phyloP scores from a whole-genome alignment of 768 basidiomycete species.

The Trametes maxima region DNA sequence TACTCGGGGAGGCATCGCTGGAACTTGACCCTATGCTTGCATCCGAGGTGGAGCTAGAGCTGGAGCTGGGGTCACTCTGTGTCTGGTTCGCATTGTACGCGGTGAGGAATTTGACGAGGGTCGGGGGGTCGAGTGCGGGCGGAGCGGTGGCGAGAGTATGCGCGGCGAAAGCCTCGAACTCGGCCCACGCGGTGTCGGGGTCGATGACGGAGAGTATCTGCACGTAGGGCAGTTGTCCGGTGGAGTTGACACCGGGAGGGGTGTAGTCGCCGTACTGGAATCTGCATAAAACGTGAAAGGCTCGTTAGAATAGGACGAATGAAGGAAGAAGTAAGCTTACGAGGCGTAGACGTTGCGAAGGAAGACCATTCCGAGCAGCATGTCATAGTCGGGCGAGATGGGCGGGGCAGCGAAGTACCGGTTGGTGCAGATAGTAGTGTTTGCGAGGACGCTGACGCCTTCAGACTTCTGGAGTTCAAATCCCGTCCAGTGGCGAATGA shows the following conservation, averaged over 20 bases:
- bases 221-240: slow-evolving; percentile 30
- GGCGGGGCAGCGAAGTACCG: slow-evolving; percentile 48
- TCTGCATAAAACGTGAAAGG: background rate
- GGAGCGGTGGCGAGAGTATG: background rate
- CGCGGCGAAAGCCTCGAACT: slow-evolving; percentile 23
- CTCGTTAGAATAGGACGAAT: background rate
- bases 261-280: slow-evolving; percentile 30
- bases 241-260: slow-evolving; percentile 20
- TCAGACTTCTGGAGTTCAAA: background rate
- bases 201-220: slow-evolving; percentile 33
- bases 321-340: slow-evolving; percentile 20
- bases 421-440: slow-evolving; percentile 32
- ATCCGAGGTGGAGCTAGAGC: background rate
- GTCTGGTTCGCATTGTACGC: background rate
- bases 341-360: slow-evolving; percentile 37
- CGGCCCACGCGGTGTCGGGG: slow-evolving; percentile 24
- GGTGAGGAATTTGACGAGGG: background rate
- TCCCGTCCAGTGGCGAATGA: slow-evolving; percentile 13
- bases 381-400: slow-evolving; percentile 38
- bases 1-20: background rate
- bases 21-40: background rate
- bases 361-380: slow-evolving; percentile 37
- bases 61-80: background rate
- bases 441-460: slow-evolving; percentile 5
- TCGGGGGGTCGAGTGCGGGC: background rate